Evolutionary conservation across 2,329 filamentous ascomycete species (phyloP).

Genomic region (Paecilomyces niveus): DNA sequence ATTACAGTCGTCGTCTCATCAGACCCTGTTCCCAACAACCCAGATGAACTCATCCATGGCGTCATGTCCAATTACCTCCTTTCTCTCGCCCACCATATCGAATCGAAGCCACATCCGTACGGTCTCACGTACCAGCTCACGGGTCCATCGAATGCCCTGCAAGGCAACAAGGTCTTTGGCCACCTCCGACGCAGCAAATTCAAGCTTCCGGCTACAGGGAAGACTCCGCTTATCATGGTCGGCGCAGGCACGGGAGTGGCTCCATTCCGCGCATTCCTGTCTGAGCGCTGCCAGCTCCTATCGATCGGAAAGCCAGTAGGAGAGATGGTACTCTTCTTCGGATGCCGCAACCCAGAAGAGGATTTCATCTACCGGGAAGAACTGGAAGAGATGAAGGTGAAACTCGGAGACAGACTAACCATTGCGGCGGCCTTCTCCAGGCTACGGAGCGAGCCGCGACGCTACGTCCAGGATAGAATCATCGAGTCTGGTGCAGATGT

Average conservation of each 20-base stretch:
- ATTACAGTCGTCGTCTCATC: slow-evolving; percentile 87
- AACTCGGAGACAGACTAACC: slow-evolving; percentile 10
- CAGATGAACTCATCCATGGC: slow-evolving; percentile 68
- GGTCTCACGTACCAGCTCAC: slow-evolving; percentile 73
- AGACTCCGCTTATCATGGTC: slow-evolving; percentile 46
- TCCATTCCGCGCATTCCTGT: slow-evolving; percentile 39
- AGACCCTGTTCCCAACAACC: slow-evolving; percentile 61
- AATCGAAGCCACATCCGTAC: slow-evolving; percentile 66
- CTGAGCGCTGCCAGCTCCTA: slow-evolving; percentile 32
- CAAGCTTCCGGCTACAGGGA: slow-evolving; percentile 60
- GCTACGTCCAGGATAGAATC: slow-evolving; percentile 36
- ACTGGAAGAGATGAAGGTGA: slow-evolving; percentile 15
- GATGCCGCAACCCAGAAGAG: slow-evolving; percentile 29
- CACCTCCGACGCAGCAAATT: slow-evolving; percentile 94
- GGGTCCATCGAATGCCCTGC: slow-evolving; percentile 84
- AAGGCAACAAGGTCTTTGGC: slow-evolving; percentile 80
- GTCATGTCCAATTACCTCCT: slow-evolving; percentile 91
- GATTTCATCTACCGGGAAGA: slow-evolving; percentile 32
- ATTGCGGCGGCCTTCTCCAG: slow-evolving; percentile 23
- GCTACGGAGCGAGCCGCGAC: slow-evolving; percentile 8
- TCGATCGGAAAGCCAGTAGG: slow-evolving; percentile 30
- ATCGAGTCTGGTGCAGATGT: slow-evolving; percentile 21
- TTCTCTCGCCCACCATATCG: slow-evolving; percentile 49
- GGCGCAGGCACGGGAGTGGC: slow-evolving; percentile 46
- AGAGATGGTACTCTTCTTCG: slow-evolving; percentile 35